These are phyloP conservation scores for Microstegium vimineum DNA, from an alignment of 176 grass and related monocot genomes.

Conservation along the genomic window DNA sequence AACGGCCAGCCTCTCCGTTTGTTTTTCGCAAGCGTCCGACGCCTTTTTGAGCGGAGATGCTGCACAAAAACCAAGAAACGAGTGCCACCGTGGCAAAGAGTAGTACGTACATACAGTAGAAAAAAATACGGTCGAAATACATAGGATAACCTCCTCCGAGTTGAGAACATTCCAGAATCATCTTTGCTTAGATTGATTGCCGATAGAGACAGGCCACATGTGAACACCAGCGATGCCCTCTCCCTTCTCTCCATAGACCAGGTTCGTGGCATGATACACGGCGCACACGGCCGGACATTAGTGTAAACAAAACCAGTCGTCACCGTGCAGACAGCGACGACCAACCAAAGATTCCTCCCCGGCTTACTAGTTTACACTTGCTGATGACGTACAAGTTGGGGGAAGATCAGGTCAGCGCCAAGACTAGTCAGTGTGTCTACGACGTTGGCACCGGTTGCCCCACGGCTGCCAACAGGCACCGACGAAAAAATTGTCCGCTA, in stretches of 20 bases:
- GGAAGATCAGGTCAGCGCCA: neutral
- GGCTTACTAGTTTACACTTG: constrained; percentile 14
- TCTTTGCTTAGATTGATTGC: neutral
- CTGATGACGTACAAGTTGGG: neutral
- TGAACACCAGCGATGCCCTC: neutral
- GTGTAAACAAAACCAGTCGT: neutral
- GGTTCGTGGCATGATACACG: neutral
- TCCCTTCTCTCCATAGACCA: neutral
- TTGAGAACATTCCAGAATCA: too few relatives aligned
- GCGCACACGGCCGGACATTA: neutral
- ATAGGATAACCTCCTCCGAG: too few relatives aligned
- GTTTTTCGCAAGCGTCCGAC: too few relatives aligned
- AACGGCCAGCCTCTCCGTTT: too few relatives aligned
- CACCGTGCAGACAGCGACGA: neutral
- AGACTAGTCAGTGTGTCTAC: neutral
- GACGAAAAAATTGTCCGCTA: neutral
- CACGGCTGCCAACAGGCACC: neutral
- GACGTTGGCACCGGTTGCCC: neutral
- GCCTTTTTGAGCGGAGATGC: too few relatives aligned
- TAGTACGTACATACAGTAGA: too few relatives aligned
- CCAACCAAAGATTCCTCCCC: neutral
- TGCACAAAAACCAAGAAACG: too few relatives aligned
- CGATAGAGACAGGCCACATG: neutral
- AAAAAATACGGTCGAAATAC: too few relatives aligned
- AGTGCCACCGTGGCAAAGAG: too few relatives aligned